Evolutionary conservation across 257 asterid species (phyloP).

Genomic region (Dorcoceras hygrometricum): DNA sequence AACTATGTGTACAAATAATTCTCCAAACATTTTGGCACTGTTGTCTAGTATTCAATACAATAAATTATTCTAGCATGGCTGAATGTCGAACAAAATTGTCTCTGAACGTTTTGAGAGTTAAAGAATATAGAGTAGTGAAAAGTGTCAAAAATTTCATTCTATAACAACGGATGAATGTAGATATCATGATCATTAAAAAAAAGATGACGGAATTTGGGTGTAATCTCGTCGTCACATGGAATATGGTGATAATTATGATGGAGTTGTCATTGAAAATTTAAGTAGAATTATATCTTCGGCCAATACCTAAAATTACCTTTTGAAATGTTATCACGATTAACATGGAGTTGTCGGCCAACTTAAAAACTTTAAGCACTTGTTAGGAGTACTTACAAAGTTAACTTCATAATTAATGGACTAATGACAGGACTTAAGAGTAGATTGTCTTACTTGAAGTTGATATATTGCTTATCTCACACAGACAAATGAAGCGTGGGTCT

Average conservation of each 20-base stretch:
- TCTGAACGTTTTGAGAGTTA: no score
- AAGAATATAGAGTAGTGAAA: no score
- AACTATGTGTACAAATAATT: not conserved
- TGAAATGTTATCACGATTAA: slow-evolving; percentile 1
- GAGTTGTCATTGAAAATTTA: not conserved
- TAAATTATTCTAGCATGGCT: not conserved
- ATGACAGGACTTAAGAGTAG: slow-evolving; percentile 14
- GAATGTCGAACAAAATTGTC: no score
- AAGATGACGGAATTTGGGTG: slow-evolving; percentile 25
- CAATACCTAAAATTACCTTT: slow-evolving; percentile 18
- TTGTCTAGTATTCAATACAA: not conserved
- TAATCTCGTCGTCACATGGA: slow-evolving; percentile 33
- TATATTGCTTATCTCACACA: not conserved
- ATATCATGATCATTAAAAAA: not conserved
- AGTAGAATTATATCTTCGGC: slow-evolving; percentile 7
- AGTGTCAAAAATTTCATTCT: no score
- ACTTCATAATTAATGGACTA: slow-evolving; percentile 29
- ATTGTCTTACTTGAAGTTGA: not conserved
- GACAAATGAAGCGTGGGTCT: no score
- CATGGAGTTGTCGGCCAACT: slow-evolving; percentile 27
- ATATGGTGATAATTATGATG: not conserved
- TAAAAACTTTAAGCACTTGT: slow-evolving; percentile 1
- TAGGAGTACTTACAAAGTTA: slow-evolving; percentile 24
- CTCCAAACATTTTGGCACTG: slow-evolving; percentile 9
- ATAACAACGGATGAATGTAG: no score